Percentiles rank a stretch among this genome's conserved stretches.
Conservation (phyloP, 2,329 filamentous ascomycete genomes). For the Gyromitra esculenta region DNA sequence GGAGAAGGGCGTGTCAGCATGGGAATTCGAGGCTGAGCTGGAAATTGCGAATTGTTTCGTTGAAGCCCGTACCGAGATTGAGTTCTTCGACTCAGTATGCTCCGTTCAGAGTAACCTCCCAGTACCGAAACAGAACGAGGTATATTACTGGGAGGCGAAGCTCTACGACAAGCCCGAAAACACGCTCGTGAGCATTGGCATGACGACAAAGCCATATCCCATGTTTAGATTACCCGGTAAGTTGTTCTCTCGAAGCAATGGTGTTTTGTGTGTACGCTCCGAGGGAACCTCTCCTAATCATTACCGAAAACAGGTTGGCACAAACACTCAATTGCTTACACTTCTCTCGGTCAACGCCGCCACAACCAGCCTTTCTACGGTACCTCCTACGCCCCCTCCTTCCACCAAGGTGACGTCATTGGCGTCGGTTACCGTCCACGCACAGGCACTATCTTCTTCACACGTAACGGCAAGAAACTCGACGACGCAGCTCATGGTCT, state of each 20-base stretch:
- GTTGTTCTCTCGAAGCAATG: slow-evolving; percentile 58
- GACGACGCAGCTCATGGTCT: slow-evolving; percentile 93
- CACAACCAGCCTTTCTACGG: slow-evolving; percentile 90
- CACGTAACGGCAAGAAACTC: slow-evolving; percentile 94
- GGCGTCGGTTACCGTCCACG: slow-evolving; percentile 94
- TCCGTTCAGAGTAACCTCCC: slow-evolving; percentile 96
- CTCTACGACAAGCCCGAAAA: slow-evolving; percentile 96
- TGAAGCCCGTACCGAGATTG: slow-evolving; percentile 93
- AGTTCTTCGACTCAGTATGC: slow-evolving; percentile 98
- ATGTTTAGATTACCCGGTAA: slow-evolving; percentile 91
- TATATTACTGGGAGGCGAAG: slow-evolving; percentile 99
- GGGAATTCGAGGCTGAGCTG: slow-evolving; percentile 99
- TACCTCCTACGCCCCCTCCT: slow-evolving; percentile 81
- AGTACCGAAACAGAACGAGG: slow-evolving; percentile 97
- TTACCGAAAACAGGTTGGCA: slow-evolving; percentile 74
- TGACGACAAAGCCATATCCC: slow-evolving; percentile 97
- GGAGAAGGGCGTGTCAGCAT: slow-evolving; percentile 98
- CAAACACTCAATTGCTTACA: slow-evolving; percentile 90
- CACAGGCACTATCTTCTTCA: slow-evolving; percentile 96
- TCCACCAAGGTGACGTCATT: slow-evolving; percentile 93
- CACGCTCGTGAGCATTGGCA: slow-evolving; percentile 86
- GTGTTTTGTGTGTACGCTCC: background rate
- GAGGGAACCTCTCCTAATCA: slow-evolving; percentile 2
- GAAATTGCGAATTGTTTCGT: slow-evolving; percentile 99
- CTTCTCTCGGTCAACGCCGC: slow-evolving; percentile 84